Evolutionary conservation across 768 basidiomycete species (phyloP).

Genomic region (Phlebiopsis gigantea): DNA sequence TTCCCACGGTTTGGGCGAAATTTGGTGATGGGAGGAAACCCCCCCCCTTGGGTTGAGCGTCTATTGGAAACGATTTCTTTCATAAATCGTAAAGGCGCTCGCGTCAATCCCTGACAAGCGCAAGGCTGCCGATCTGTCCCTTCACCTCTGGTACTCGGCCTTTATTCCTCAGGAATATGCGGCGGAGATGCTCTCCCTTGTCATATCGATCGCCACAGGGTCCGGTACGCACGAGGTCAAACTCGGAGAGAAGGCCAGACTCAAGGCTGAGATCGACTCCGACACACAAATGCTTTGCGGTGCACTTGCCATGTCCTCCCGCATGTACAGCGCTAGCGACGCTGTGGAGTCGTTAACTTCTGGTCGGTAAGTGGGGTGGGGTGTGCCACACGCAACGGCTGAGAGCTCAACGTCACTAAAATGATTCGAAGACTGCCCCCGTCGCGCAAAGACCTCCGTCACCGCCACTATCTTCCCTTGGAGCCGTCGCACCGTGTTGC

Average conservation of each 20-base stretch:
- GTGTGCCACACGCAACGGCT: too few relatives aligned
- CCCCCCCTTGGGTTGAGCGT: too few relatives aligned
- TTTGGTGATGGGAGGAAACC: too few relatives aligned
- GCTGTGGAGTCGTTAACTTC: background rate
- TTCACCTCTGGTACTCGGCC: constrained; percentile 45
- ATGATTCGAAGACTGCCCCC: constrained; percentile 24
- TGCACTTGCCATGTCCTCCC: background rate
- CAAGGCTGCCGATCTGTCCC: constrained; percentile 37
- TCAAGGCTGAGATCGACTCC: background rate
- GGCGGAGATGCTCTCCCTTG: background rate
- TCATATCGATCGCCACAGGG: background rate
- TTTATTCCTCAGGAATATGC: constrained; percentile 32
- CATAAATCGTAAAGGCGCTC: constrained; percentile 34
- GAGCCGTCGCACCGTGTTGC: constrained; percentile 42
- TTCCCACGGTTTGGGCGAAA: too few relatives aligned
- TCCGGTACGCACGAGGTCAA: background rate
- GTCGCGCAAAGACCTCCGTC: constrained; percentile 34
- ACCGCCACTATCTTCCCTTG: constrained; percentile 29
- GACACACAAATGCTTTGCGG: background rate
- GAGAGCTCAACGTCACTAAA: too few relatives aligned
- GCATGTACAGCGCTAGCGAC: background rate
- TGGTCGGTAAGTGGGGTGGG: background rate
- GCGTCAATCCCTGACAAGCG: constrained; percentile 25
- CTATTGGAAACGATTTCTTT: too few relatives aligned
- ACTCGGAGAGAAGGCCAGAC: background rate